Evolutionary conservation across 345 rosid genomes (phyloP), one percentile per base, ranked within the genome.

Genomic region (Euphorbia peplus): DNA sequence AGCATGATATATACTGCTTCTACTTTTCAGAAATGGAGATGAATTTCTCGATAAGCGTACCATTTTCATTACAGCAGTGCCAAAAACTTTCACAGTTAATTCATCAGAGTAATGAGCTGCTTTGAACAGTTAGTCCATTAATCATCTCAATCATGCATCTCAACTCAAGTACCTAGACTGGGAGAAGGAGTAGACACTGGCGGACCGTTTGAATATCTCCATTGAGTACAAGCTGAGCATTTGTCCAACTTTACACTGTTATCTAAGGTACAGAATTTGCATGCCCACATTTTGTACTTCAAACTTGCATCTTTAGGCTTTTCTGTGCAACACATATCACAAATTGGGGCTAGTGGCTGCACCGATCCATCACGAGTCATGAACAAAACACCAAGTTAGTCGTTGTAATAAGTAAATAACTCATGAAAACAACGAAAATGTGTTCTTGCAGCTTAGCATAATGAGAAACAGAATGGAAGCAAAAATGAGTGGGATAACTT

Each of bases 161-260:
- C n/a, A n/a, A n/a, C n/a, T n/a, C 59, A 76, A 18, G 92, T 83
- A 47, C 97, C 97, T 3, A 63, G 75, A 59, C 76, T 77, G 55
- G 91, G 89, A 25, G 96, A 78, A 32, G n/a, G 69, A 25, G 89
- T 72, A 21, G 89, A 79, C 51, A 80, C 76, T 15, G 96, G 95
- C 35, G 84, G 67, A 21, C 97, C 98, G 41, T 74, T 69, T 35
- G 96, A 93, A 74, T 84, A 88, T 82, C 97, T 86, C 95, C 97
- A 95, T 54, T 83, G 90, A 63, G 74, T 85, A 75, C 99, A 93
- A 24, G 91, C 98, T 37, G 79, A 83, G 66, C 95, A 93, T 72
- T 84, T 87, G 59, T 91, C 96, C 69, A 78, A 37, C 69, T 82
- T 75, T 51, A 80, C 77, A 66, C 77, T 61, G 75, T 89, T 89